Percentiles rank a stretch among this genome's conserved stretches.
These are phyloP conservation scores for Globisporangium alternatum DNA, from an alignment of 352 stramenopile species.

Conservation along the genomic window DNA sequence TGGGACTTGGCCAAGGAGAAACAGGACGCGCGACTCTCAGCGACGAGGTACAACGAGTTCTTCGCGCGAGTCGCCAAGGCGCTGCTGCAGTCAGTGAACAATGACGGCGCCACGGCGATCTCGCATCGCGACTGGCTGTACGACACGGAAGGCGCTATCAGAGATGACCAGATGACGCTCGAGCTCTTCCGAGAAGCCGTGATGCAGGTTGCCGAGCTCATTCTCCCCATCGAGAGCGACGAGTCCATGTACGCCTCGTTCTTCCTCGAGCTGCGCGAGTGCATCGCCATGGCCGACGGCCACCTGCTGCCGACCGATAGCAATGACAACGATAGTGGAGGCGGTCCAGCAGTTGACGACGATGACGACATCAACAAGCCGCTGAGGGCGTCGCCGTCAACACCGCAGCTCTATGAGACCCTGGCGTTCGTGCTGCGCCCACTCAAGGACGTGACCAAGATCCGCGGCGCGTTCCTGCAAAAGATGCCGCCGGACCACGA, in stretches of 20 bases:
- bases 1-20: constrained; percentile 61
- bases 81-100: constrained; percentile 47
- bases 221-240: constrained; percentile 60
- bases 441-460: constrained; percentile 47
- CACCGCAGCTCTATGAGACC: constrained; percentile 13
- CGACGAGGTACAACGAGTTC: constrained; percentile 46
- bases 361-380: not conserved
- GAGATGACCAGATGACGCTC: constrained; percentile 23
- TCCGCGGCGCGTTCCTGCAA: constrained; percentile 53
- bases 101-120: constrained; percentile 31
- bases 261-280: constrained; percentile 55
- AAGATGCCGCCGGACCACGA: constrained; percentile 46
- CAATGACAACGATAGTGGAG: not conserved
- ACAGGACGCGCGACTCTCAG: constrained; percentile 21
- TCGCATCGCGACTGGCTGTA: constrained; percentile 70
- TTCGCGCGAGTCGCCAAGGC: constrained; percentile 60
- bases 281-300: constrained; percentile 24
- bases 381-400: constrained; percentile 9
- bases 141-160: constrained; percentile 34
- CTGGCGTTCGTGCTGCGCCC: constrained; percentile 25
- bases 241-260: constrained; percentile 40
- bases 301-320: not conserved
- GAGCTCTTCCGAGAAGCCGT: constrained; percentile 59
- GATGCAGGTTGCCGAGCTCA: constrained; percentile 56
- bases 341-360: not conserved